phyloP scores from a whole-genome alignment of 2,329 filamentous ascomycete genomes.

The Whalleya microplaca region DNA sequence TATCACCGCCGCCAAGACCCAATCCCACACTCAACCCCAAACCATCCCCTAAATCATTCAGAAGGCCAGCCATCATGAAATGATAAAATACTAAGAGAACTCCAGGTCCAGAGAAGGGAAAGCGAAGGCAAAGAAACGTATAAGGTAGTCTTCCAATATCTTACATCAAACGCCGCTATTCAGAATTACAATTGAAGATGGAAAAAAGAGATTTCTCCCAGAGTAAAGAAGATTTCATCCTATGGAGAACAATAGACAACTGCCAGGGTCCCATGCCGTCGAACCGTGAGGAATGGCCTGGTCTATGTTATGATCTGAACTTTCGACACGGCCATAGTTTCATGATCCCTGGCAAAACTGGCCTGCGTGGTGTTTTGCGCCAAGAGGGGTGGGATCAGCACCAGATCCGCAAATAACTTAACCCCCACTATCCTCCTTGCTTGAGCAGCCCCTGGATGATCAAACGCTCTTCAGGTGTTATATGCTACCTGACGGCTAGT shows the following conservation, averaged over 20 bases:
- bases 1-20: slow-evolving; percentile 11
- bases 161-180: slow-evolving; percentile 24
- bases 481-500: not conserved
- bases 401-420: slow-evolving; percentile 15
- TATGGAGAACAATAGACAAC: slow-evolving; percentile 12
- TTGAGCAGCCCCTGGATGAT: slow-evolving; percentile 20
- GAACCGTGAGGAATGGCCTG: slow-evolving; percentile 11
- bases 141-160: slow-evolving; percentile 13
- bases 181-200: slow-evolving; percentile 8
- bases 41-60: slow-evolving; percentile 27
- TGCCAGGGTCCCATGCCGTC: slow-evolving; percentile 1
- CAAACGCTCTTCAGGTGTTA: slow-evolving; percentile 17
- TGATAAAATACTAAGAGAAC: slow-evolving; percentile 27
- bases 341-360: slow-evolving; percentile 32
- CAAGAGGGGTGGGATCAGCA: slow-evolving; percentile 22
- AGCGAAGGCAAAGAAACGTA: slow-evolving; percentile 13
- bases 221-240: slow-evolving; percentile 10
- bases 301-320: slow-evolving; percentile 28
- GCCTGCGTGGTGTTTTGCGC: slow-evolving; percentile 18
- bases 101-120: slow-evolving; percentile 36
- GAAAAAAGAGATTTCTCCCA: slow-evolving; percentile 16
- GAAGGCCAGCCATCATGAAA: slow-evolving; percentile 36
- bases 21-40: slow-evolving; percentile 22
- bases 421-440: slow-evolving; percentile 4
- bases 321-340: slow-evolving; percentile 29